phyloP scores from a whole-genome alignment of 139 green algal species.

The Volvox africanus region DNA sequence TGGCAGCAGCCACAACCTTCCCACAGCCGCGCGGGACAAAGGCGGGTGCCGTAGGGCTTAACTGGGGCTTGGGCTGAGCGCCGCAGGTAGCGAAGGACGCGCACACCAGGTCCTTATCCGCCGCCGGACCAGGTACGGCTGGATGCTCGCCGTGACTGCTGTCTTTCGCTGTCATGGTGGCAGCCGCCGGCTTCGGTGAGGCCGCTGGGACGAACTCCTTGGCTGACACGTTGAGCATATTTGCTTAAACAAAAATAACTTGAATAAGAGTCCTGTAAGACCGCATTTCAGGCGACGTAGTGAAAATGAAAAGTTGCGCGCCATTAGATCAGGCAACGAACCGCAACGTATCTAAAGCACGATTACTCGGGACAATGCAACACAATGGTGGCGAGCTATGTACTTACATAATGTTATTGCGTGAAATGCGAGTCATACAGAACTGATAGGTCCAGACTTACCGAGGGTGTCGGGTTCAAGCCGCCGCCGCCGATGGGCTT shows the following conservation, averaged over 20 bases:
- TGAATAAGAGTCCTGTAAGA: neutral
- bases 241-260: neutral
- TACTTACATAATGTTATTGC: neutral
- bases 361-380: neutral
- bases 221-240: slow-evolving; percentile 3
- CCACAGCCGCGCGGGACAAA: neutral
- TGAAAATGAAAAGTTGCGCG: neutral
- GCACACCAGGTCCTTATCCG: too few relatives aligned
- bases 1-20: neutral
- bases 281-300: neutral
- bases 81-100: too few relatives aligned
- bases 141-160: neutral
- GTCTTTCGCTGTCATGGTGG: neutral
- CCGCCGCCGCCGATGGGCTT: neutral
- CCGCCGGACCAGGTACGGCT: too few relatives aligned
- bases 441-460: neutral
- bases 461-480: neutral
- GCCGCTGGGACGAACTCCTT: slow-evolving; percentile 38
- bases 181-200: neutral
- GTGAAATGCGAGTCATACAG: neutral
- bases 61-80: neutral
- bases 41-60: neutral
- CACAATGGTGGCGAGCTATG: neutral
- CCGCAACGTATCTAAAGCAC: neutral
- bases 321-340: neutral